Conservation (phyloP, 148 eudicot genomes). For the Persicaria maculosa region DNA sequence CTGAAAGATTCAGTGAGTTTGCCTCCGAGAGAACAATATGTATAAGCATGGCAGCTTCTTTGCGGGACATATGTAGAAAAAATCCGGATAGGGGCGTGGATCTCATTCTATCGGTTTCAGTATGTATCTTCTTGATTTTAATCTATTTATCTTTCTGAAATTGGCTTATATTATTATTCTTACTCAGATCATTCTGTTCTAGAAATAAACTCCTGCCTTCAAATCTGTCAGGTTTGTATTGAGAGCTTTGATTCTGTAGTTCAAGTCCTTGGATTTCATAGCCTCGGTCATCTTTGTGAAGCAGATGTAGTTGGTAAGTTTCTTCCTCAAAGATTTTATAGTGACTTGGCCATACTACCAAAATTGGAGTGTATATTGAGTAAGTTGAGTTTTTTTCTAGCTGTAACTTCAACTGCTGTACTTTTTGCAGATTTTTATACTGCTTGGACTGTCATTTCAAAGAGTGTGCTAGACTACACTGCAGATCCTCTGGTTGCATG, state of each 20-base stretch:
- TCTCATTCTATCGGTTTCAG: slow-evolving; percentile 83
- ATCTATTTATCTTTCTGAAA: not conserved
- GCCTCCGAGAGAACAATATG: slow-evolving; percentile 42
- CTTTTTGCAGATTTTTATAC: slow-evolving; percentile 71
- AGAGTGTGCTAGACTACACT: slow-evolving; percentile 44
- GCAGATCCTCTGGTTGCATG: slow-evolving; percentile 54
- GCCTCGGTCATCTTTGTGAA: slow-evolving; percentile 90
- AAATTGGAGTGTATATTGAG: not conserved
- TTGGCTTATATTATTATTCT: not conserved
- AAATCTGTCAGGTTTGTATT: slow-evolving; percentile 61
- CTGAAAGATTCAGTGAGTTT: slow-evolving; percentile 45
- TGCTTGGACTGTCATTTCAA: slow-evolving; percentile 75
- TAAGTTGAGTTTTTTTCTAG: slow-evolving; percentile 3
- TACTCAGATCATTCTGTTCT: slow-evolving; percentile 16
- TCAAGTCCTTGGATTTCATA: slow-evolving; percentile 73
- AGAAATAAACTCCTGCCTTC: slow-evolving; percentile 8
- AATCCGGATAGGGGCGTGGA: slow-evolving; percentile 96
- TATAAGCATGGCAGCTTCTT: slow-evolving; percentile 73
- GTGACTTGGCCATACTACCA: not conserved
- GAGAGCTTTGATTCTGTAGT: slow-evolving; percentile 59
- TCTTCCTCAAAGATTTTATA: not conserved
- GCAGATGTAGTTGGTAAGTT: slow-evolving; percentile 87
- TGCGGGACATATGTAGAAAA: slow-evolving; percentile 73
- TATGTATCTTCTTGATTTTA: slow-evolving; percentile 32
- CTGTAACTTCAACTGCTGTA: slow-evolving; percentile 1